Evolutionary conservation across 495 filamentous ascomycete species (phyloP).

Genomic region (Aspergillus olivimuriae): DNA sequence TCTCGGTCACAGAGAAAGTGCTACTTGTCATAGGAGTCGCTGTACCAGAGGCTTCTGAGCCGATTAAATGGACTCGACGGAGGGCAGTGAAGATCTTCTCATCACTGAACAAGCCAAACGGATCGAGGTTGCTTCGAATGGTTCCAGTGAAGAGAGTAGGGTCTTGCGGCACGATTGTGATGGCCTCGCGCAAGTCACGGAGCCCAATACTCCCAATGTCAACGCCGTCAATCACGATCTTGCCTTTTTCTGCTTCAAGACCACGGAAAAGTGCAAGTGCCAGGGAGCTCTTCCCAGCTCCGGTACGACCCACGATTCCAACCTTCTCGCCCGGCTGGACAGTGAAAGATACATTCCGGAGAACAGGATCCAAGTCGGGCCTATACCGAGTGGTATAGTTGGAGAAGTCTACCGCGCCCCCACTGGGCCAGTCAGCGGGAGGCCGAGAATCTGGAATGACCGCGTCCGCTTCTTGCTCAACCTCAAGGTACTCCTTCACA

Average conservation of each 20-base stretch:
- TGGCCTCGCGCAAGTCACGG: conserved; percentile 82
- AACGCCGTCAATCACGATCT: conserved; percentile 83
- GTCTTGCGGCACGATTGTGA: conserved; percentile 98
- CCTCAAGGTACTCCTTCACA: conserved; percentile 92
- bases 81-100: conserved; percentile 85
- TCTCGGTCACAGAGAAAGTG: conserved; percentile 23
- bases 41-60: conserved; percentile 44
- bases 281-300: conserved; percentile 94
- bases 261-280: conserved; percentile 94
- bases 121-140: conserved; percentile 90
- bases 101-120: conserved; percentile 85
- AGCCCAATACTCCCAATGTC: conserved; percentile 87
- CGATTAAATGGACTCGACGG: conserved; percentile 85
- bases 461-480: conserved; percentile 84
- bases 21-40: conserved; percentile 37
- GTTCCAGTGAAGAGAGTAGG: conserved; percentile 96
- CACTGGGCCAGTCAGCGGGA: conserved; percentile 71
- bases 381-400: conserved; percentile 87
- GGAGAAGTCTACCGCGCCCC: conserved; percentile 80
- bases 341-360: conserved; percentile 78
- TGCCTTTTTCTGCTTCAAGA: conserved; percentile 86
- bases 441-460: conserved; percentile 77
- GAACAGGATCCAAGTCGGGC: conserved; percentile 75
- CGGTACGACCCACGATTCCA: conserved; percentile 93
- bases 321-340: conserved; percentile 87